Conservation (phyloP, 108 stramenopile species). For the Chaetoceros muelleri region DNA sequence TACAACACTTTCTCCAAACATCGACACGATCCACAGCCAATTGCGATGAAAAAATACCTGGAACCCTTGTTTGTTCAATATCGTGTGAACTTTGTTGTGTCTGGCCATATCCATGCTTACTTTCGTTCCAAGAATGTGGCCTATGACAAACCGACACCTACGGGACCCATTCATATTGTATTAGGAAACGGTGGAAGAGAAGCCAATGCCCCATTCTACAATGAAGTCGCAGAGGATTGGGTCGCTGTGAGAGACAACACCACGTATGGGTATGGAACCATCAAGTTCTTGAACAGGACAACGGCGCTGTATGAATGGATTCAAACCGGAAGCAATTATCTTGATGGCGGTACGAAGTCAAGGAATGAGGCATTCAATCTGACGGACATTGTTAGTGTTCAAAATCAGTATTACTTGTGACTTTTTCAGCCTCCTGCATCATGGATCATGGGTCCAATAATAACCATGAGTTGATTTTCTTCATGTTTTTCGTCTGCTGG, state of each 20-base stretch:
- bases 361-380: too few relatives aligned
- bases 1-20: constrained; percentile 74
- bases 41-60: constrained; percentile 48
- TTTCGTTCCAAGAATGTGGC: constrained; percentile 57
- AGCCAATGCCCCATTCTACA: constrained; percentile 56
- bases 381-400: too few relatives aligned
- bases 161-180: constrained; percentile 75
- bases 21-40: constrained; percentile 43
- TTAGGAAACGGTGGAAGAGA: constrained; percentile 91
- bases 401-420: too few relatives aligned
- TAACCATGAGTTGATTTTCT: too few relatives aligned
- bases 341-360: neutral
- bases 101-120: constrained; percentile 91
- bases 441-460: too few relatives aligned
- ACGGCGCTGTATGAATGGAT: constrained; percentile 72
- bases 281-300: constrained; percentile 55
- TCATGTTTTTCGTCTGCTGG: too few relatives aligned
- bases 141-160: constrained; percentile 16
- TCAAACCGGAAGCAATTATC: too few relatives aligned
- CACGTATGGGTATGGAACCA: constrained; percentile 76
- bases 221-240: constrained; percentile 66
- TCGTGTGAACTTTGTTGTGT: constrained; percentile 77
- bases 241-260: constrained; percentile 69
- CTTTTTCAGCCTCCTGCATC: too few relatives aligned
- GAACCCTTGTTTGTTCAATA: constrained; percentile 77